Percentiles rank a stretch among this genome's conserved stretches.
phyloP scores from a whole-genome alignment of 106 monocot genomes.

The Apostasia shenzhenica region DNA sequence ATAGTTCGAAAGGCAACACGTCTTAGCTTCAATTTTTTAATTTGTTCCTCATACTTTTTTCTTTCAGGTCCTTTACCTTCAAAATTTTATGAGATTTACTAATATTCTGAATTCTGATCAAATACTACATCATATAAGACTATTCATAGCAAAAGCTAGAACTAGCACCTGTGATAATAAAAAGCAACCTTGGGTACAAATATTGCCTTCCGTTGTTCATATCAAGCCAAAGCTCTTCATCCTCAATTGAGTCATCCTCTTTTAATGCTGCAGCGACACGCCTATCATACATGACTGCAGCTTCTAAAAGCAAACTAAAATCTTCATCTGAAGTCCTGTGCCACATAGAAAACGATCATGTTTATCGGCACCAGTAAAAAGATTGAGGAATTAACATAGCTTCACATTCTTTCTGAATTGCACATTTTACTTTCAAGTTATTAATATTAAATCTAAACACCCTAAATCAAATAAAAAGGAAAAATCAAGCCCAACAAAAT shows the following conservation, averaged over 20 bases:
- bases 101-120: background rate
- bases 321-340: conserved; percentile 97
- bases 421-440: too few relatives aligned
- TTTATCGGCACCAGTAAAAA: background rate
- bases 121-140: background rate
- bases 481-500: too few relatives aligned
- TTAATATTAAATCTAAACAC: too few relatives aligned
- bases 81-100: background rate
- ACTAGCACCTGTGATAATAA: conserved; percentile 74
- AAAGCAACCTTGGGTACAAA: conserved; percentile 72
- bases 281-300: conserved; percentile 80
- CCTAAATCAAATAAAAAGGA: too few relatives aligned
- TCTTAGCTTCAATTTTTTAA: conserved; percentile 70
- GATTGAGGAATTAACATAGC: too few relatives aligned
- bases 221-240: conserved; percentile 60
- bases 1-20: conserved; percentile 91
- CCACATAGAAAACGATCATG: conserved; percentile 3
- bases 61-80: conserved; percentile 95
- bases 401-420: too few relatives aligned
- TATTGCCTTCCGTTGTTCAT: conserved; percentile 42
- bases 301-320: conserved; percentile 89
- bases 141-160: background rate
- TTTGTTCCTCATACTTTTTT: conserved; percentile 71
- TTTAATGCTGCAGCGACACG: conserved; percentile 54
- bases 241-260: conserved; percentile 66